Base-by-base conservation (phyloP, 371 early-diverging fungal species). In the Mortierella sp. region DNA sequence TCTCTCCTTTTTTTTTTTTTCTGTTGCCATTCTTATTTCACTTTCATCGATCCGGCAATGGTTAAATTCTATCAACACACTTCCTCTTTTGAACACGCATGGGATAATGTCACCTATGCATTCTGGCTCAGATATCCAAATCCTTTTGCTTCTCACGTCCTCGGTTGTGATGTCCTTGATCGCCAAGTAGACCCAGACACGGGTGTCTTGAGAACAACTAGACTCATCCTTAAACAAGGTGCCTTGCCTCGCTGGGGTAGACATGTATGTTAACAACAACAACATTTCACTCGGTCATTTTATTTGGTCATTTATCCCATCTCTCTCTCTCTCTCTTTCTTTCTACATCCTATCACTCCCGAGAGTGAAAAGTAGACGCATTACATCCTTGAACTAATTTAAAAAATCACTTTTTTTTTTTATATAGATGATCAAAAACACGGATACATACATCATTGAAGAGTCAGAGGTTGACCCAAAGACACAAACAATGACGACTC, bases 111-210 rank as follows among this genome's bases (percentile, higher is more conserved):
- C 54, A 94, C 97, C 13, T 86, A 87, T 49, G 97, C 97, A 13
- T 94, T 96, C 68, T 95, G 94, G 92, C 83, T 94, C 79, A 92
- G 98, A 56, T 98, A 98, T 85, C 99, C 99, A 42, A 98, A 98
- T 83, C 99, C 99, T n/a, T 96, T 96, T 83, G 96, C 98, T 15
- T 87, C 93, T 13, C 99, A 98, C 83, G 99, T 98, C 6, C 85
- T 97, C 63, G 87, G 96, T 0, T 89, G 93, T 12, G 99, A 98
- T 84, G 96, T 97, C 17, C 85, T 98, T 32, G 96, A 95, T 66
- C 91, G 96, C 23, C 85, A 85, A 53, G 89, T 96, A n/a, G 96
- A 97, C 72, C 85, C 89, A 35, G 88, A 87, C 5, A 90, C 93
- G 0, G 97, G 97, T 13, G 85, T 91, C 32, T 82, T 98, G 72